Evolutionary conservation across 2,329 filamentous ascomycete species (phyloP).

Genomic region (Nemania bipapillata): DNA sequence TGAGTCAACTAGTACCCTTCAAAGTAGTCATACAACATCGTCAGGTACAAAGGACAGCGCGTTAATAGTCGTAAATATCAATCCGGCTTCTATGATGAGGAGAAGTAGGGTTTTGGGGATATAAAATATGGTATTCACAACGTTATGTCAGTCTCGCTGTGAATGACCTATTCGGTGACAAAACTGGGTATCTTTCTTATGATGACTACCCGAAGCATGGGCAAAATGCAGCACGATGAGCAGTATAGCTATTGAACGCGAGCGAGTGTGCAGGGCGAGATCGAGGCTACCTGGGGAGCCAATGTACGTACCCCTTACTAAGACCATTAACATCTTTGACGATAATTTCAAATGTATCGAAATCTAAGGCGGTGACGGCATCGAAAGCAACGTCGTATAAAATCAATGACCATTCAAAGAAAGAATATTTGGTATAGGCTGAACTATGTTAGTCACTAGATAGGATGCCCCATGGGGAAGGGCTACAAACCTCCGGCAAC

Average conservation of each 20-base stretch:
- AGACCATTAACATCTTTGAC: constrained; percentile 88
- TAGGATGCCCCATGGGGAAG: too few relatives aligned
- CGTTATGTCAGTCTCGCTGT: constrained; percentile 1
- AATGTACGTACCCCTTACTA: constrained; percentile 98
- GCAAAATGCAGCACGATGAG: constrained; percentile 16
- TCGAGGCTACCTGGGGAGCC: constrained; percentile 83
- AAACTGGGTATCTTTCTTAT: neutral
- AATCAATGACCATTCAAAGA: constrained; percentile 97
- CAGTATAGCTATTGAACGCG: constrained; percentile 35
- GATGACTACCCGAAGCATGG: neutral
- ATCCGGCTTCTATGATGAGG: neutral
- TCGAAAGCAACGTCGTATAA: constrained; percentile 97
- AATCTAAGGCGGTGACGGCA: constrained; percentile 92
- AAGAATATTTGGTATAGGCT: constrained; percentile 98
- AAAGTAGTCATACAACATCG: constrained; percentile 1
- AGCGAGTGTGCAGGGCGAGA: constrained; percentile 50
- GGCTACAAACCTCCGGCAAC: constrained; percentile 82
- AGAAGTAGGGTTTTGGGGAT: neutral
- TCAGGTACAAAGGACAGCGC: constrained; percentile 2
- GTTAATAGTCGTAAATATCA: neutral
- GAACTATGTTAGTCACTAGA: constrained; percentile 30
- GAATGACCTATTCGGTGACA: neutral
- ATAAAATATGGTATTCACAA: neutral
- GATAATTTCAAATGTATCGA: constrained; percentile 85
- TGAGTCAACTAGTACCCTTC: neutral